These are phyloP conservation scores for Omphalea diandra DNA, from an alignment of 441 rosid genomes.

Conservation along the genomic window DNA sequence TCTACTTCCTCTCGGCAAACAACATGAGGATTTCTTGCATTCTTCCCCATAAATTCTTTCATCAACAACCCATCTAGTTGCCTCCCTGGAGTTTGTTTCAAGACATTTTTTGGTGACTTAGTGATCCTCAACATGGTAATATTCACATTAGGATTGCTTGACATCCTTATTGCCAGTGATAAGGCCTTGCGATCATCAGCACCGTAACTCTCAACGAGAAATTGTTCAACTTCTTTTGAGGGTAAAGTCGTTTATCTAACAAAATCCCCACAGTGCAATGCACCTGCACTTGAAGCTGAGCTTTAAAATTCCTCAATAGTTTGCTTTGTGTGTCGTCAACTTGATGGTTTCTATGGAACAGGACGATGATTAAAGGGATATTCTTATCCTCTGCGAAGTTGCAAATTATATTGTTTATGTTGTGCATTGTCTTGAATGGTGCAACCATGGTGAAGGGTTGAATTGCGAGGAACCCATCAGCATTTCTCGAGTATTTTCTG, in stretches of 20 bases:
- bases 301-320: neutral
- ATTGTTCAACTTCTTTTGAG: neutral
- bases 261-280: conserved; percentile 33
- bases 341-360: conserved; percentile 10
- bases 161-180: conserved; percentile 30
- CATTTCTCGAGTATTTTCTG: neutral
- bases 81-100: conserved; percentile 11
- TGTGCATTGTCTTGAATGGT: neutral
- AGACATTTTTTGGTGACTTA: neutral
- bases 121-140: conserved; percentile 22
- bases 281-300: conserved; percentile 10
- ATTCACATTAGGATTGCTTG: conserved; percentile 12
- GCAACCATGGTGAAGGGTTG: neutral
- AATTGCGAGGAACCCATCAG: neutral
- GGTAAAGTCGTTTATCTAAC: conserved; percentile 20
- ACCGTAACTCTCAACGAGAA: conserved; percentile 18
- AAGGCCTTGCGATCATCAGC: conserved; percentile 43
- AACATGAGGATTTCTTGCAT: neutral
- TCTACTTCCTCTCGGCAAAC: conserved; percentile 1
- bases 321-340: neutral
- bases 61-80: conserved; percentile 19
- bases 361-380: conserved; percentile 26
- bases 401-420: neutral
- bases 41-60: conserved; percentile 19
- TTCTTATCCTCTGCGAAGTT: neutral